phyloP scores from a whole-genome alignment of 306 rosid species.

The Casuarina equisetifolia region DNA sequence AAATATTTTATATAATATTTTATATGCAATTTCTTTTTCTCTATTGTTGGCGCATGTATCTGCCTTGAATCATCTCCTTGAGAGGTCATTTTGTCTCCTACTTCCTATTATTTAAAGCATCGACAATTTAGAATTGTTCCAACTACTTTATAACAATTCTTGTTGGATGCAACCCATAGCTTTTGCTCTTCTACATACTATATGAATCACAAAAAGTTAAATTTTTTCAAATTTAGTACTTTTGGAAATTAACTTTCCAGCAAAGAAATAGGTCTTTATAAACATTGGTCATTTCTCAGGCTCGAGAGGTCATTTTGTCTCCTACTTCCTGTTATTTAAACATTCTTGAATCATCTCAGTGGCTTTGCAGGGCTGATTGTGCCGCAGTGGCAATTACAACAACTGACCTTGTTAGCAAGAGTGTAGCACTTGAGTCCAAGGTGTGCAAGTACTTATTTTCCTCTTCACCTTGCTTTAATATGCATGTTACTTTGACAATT shows the following conservation, averaged over 20 bases:
- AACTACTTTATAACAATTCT: too few relatives aligned
- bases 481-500: slow-evolving; percentile 1
- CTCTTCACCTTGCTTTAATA: slow-evolving; percentile 8
- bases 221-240: too few relatives aligned
- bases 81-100: not conserved
- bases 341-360: slow-evolving; percentile 39
- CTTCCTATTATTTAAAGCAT: too few relatives aligned
- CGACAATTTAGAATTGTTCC: too few relatives aligned
- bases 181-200: too few relatives aligned
- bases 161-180: too few relatives aligned
- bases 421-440: slow-evolving; percentile 84
- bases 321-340: not conserved
- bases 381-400: slow-evolving; percentile 98
- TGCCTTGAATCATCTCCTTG: not conserved
- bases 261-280: too few relatives aligned
- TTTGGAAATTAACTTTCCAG: too few relatives aligned
- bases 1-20: not conserved
- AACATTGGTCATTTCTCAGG: too few relatives aligned
- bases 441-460: slow-evolving; percentile 40
- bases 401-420: slow-evolving; percentile 94
- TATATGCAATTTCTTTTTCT: slow-evolving; percentile 9
- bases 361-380: slow-evolving; percentile 71
- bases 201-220: too few relatives aligned
- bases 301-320: not conserved
- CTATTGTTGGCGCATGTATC: slow-evolving; percentile 6